These are phyloP conservation scores for Linanthus parryae DNA, from an alignment of 148 eudicot species.

Conservation along the genomic window DNA sequence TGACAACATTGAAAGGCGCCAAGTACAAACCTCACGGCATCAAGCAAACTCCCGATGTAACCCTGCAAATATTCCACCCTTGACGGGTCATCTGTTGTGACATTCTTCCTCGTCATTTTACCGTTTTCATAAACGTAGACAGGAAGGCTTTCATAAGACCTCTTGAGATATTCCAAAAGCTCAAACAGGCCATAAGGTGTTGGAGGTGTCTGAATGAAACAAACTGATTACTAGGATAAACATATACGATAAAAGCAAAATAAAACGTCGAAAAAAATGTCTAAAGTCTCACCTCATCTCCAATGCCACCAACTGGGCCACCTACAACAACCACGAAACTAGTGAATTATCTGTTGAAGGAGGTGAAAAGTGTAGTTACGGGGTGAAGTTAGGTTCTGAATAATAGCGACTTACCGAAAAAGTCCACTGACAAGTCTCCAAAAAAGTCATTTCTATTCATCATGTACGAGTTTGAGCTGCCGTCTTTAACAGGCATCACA, in stretches of 20 bases:
- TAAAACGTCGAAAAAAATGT: neutral
- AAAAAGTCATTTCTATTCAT: conserved; percentile 25
- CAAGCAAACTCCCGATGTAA: conserved; percentile 12
- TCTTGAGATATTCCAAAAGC: conserved; percentile 37
- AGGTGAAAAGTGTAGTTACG: too few relatives aligned
- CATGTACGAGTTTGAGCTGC: conserved; percentile 10
- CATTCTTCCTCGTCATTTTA: conserved; percentile 14
- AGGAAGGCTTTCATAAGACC: conserved; percentile 36
- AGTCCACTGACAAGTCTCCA: conserved; percentile 32
- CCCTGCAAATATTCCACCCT: conserved; percentile 9
- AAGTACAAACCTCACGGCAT: conserved; percentile 50
- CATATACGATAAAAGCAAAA: neutral
- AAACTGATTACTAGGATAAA: conserved; percentile 7
- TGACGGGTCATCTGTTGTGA: conserved; percentile 17
- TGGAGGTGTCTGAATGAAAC: conserved; percentile 16
- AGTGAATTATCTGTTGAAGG: too few relatives aligned
- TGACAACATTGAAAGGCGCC: too few relatives aligned
- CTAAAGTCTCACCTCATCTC: conserved; percentile 9
- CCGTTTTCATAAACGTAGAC: conserved; percentile 46
- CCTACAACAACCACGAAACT: conserved; percentile 10
- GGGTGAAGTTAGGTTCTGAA: neutral
- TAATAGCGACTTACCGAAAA: conserved; percentile 26
- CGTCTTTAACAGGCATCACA: conserved; percentile 21
- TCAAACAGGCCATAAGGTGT: conserved; percentile 26
- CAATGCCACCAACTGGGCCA: neutral